phyloP scores from a whole-genome alignment of 768 basidiomycete genomes.

The Tubosaeta brunneosetosa region DNA sequence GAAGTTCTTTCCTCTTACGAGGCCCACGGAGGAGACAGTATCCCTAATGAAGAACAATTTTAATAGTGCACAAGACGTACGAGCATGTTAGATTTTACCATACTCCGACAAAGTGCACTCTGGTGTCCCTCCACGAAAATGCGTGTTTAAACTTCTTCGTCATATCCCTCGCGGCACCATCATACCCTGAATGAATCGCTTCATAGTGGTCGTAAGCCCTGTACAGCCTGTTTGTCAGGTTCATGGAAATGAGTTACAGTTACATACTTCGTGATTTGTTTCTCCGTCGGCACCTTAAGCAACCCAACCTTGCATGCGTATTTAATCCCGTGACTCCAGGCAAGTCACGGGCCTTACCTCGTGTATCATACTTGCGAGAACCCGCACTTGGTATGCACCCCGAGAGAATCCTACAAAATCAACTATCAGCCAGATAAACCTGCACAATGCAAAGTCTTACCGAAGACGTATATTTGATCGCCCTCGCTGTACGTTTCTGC shows the following conservation, averaged over 20 bases:
- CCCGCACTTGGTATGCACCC: slow-evolving; percentile 39
- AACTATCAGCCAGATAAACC: neutral
- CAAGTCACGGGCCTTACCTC: slow-evolving; percentile 10
- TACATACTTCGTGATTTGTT: too few relatives aligned
- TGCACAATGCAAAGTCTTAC: slow-evolving; percentile 7
- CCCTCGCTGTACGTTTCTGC: slow-evolving; percentile 28
- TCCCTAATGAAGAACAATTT: slow-evolving; percentile 37
- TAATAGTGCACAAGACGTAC: too few relatives aligned
- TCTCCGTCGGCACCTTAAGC: too few relatives aligned
- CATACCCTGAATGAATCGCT: too few relatives aligned
- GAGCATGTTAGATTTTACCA: too few relatives aligned
- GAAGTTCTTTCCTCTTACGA: slow-evolving; percentile 36
- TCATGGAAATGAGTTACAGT: neutral
- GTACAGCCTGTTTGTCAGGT: neutral
- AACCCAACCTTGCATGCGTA: too few relatives aligned
- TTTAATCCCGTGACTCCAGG: neutral
- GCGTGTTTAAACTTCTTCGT: too few relatives aligned
- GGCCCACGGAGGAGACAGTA: slow-evolving; percentile 57
- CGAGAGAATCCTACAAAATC: slow-evolving; percentile 36
- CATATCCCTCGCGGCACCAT: too few relatives aligned
- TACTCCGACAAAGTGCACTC: too few relatives aligned
- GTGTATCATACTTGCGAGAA: slow-evolving; percentile 21
- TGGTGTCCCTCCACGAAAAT: too few relatives aligned
- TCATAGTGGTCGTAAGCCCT: slow-evolving; percentile 12
- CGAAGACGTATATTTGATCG: slow-evolving; percentile 34